Evolutionary conservation across 2,329 filamentous ascomycete genomes (phyloP).

Genomic region (Venturia aucupariae): DNA sequence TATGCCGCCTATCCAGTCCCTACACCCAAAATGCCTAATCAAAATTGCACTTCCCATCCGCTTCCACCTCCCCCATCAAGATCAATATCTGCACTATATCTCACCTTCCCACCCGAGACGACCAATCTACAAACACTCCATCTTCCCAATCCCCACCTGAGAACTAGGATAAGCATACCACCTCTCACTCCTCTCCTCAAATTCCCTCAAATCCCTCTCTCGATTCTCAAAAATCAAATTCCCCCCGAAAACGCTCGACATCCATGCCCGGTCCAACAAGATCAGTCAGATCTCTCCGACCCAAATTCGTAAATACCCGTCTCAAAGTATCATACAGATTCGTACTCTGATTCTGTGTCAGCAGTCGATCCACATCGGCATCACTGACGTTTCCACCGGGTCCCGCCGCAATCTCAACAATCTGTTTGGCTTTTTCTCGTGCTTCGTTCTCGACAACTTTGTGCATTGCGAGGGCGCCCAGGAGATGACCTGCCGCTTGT

Average conservation of each 20-base stretch:
- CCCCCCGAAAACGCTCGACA: slow-evolving; percentile 75
- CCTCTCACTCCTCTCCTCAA: slow-evolving; percentile 8
- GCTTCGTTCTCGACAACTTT: slow-evolving; percentile 83
- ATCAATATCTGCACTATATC: no score
- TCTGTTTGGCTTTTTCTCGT: slow-evolving; percentile 71
- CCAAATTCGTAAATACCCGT: slow-evolving; percentile 96
- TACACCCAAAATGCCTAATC: not conserved
- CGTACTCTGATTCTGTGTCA: slow-evolving; percentile 90
- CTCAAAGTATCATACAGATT: slow-evolving; percentile 92
- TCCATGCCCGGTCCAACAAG: slow-evolving; percentile 84
- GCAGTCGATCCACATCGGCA: slow-evolving; percentile 73
- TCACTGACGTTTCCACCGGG: slow-evolving; percentile 50
- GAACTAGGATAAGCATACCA: slow-evolving; percentile 11
- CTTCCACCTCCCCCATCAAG: not conserved
- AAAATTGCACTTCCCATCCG: not conserved
- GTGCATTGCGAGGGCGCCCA: slow-evolving; percentile 91
- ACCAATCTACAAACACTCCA: slow-evolving; percentile 9
- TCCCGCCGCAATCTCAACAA: slow-evolving; percentile 51
- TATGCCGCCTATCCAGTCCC: not conserved
- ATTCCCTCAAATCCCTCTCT: not conserved
- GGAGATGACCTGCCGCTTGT: slow-evolving; percentile 84
- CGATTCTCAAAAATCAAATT: slow-evolving; percentile 68
- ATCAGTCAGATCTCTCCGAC: slow-evolving; percentile 75
- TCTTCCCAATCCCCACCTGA: not conserved
- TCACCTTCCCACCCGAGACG: no score